Percentiles rank a stretch among this genome's conserved stretches.
These are phyloP conservation scores for Misopates orontium DNA, from an alignment of 257 asterid genomes.

Conservation along the genomic window DNA sequence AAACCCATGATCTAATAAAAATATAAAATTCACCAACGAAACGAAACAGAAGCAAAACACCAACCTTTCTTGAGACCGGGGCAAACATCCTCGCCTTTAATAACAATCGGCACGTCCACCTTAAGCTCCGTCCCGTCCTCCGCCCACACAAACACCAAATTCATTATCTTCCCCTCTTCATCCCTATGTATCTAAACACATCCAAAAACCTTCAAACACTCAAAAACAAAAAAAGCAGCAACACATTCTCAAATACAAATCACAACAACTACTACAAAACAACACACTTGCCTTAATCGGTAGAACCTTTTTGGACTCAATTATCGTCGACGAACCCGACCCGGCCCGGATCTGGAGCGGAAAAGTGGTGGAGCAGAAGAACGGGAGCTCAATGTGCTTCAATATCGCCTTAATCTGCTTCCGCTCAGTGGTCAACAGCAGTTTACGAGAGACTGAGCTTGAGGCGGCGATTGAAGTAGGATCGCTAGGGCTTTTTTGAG, in stretches of 20 bases:
- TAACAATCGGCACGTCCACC: constrained; percentile 85
- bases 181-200: constrained; percentile 68
- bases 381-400: constrained; percentile 57
- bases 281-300: constrained; percentile 69
- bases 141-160: constrained; percentile 95
- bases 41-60: constrained; percentile 2
- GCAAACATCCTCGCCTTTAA: constrained; percentile 76
- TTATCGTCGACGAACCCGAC: constrained; percentile 73
- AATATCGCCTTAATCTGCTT: constrained; percentile 83
- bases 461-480: constrained; percentile 54
- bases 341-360: constrained; percentile 93
- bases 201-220: constrained; percentile 8
- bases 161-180: constrained; percentile 75
- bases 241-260: background rate
- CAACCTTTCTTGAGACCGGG: constrained; percentile 94
- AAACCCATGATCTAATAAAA: background rate
- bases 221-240: constrained; percentile 13
- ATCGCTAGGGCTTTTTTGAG: constrained; percentile 50
- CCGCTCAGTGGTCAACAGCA: constrained; percentile 73
- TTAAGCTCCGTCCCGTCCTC: constrained; percentile 74
- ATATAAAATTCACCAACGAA: background rate
- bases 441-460: constrained; percentile 50
- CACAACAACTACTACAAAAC: background rate
- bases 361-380: constrained; percentile 76
- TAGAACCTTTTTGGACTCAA: constrained; percentile 70